Conservation (phyloP, 1,284 basidiomycete species). For the Leccinum angustisporum region DNA sequence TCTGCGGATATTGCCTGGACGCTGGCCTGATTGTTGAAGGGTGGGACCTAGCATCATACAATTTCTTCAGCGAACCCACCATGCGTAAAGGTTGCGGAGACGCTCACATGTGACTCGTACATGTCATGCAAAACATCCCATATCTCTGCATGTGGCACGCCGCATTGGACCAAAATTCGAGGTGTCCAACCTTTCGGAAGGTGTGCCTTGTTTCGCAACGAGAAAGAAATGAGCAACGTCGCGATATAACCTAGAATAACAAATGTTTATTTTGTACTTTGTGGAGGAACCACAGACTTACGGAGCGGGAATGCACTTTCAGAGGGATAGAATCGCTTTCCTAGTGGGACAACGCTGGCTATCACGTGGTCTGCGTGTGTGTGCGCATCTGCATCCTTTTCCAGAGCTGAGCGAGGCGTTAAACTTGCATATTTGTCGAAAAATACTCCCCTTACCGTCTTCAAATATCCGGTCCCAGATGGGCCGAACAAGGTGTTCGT, state of each 20-base stretch:
- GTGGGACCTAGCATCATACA: conserved; percentile 58
- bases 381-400: conserved; percentile 47
- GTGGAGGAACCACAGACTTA: conserved; percentile 39
- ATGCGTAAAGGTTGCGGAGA: conserved; percentile 6
- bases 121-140: conserved; percentile 87
- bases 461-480: conserved; percentile 91
- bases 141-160: conserved; percentile 72
- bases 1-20: conserved; percentile 77
- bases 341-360: conserved; percentile 67
- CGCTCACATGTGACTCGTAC: conserved; percentile 79
- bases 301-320: conserved; percentile 87
- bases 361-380: conserved; percentile 62
- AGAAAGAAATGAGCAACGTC: conserved; percentile 68
- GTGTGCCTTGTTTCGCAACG: conserved; percentile 57
- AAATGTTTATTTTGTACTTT: conserved; percentile 4
- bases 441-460: conserved; percentile 51
- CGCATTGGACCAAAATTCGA: conserved; percentile 72
- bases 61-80: conserved; percentile 3
- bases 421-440: conserved; percentile 4
- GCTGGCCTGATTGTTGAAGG: conserved; percentile 77
- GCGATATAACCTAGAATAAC: conserved; percentile 60
- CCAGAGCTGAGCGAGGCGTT: conserved; percentile 40
- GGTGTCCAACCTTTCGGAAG: conserved; percentile 79
- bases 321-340: conserved; percentile 86
- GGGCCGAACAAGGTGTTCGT: conserved; percentile 76